These are phyloP conservation scores for Aspergillus proliferans DNA, from an alignment of 2,329 filamentous ascomycete genomes.

Conservation along the genomic window DNA sequence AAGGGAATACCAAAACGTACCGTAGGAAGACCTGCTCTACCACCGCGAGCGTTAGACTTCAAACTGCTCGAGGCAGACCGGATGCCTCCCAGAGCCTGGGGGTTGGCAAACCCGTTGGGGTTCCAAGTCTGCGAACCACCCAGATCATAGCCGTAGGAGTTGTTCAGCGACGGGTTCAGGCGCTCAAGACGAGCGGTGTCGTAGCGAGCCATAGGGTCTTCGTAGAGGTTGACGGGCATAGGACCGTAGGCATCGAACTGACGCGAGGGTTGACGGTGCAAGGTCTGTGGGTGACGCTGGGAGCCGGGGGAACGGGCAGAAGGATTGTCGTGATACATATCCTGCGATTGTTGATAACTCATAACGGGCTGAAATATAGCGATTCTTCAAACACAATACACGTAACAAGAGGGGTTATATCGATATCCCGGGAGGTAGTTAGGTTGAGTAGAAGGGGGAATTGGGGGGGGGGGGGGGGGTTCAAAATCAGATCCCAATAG, in stretches of 20 bases:
- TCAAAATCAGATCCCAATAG: neutral
- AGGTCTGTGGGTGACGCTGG: constrained; percentile 59
- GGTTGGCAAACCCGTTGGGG: constrained; percentile 63
- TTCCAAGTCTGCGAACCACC: constrained; percentile 71
- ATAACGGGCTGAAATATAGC: constrained; percentile 18
- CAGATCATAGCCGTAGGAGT: constrained; percentile 63
- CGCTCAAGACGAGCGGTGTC: constrained; percentile 52
- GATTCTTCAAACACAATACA: constrained; percentile 18
- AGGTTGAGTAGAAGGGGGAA: constrained; percentile 27
- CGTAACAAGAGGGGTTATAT: neutral
- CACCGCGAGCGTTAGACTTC: constrained; percentile 49
- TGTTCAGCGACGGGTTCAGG: constrained; percentile 53
- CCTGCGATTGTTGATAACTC: constrained; percentile 36
- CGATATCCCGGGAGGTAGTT: constrained; percentile 10
- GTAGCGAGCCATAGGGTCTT: constrained; percentile 56
- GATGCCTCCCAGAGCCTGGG: constrained; percentile 58
- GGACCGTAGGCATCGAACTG: constrained; percentile 70
- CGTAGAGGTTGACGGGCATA: constrained; percentile 64
- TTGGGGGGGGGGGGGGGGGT: neutral
- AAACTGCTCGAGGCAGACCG: constrained; percentile 52
- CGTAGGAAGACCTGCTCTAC: constrained; percentile 60
- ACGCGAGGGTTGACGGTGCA: constrained; percentile 67
- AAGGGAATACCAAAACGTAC: constrained; percentile 48
- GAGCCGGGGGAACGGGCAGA: constrained; percentile 68
- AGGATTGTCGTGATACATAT: constrained; percentile 64